Evolutionary conservation across 2,329 filamentous ascomycete species (phyloP), one percentile per base, ranked within the genome.

Genomic region (Calonectria hawksworthii): DNA sequence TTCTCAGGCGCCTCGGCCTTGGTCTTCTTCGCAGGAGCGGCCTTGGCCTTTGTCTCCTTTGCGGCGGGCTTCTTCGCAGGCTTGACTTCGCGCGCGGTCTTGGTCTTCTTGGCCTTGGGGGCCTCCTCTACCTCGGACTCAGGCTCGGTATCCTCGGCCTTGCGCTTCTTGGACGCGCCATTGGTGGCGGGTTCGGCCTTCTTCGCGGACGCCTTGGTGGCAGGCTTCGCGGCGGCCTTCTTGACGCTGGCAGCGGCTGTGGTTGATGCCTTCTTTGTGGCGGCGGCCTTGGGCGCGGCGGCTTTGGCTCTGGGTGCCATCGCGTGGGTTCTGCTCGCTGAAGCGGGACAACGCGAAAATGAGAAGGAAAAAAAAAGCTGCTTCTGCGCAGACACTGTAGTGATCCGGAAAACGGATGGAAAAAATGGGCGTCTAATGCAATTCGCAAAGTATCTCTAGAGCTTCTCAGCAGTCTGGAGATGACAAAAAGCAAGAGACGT

Each of bases 261-360:
- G 1, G 73, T 70, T 9, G 81, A 41, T 8, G 81, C 54, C 68
- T 82, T 82, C 72, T 81, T 83, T 23, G 83, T 74, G 14, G 80
- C 56, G 44, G 80, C 72, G 44, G 81, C 75, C 79, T 80, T 83
- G 32, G 78, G 50, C 72, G 77, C 77, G 59, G 80, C 32, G 36
- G 81, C 73, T 78, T 81, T 83, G 56, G 81, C 77, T 79, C 80
- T 80, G 51, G 83, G 79, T 69, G 83, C 80, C 83, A 85, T 85
- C 76, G 80, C 80, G 81, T 78, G 67, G 34, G 66, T 56, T 75
- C 63, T 54, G 70, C 52, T 63, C 56, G 56, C n/a, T 44, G 38
- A n/a, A 38, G 68, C 63, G 63, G 63, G 68, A 51, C 38, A 64
- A 72, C 64, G 68, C 68, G 74, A 74, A 68, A 59, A 36, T 50